Base-by-base conservation (phyloP, 2,329 filamentous ascomycete genomes). In the Alternaria sp. region DNA sequence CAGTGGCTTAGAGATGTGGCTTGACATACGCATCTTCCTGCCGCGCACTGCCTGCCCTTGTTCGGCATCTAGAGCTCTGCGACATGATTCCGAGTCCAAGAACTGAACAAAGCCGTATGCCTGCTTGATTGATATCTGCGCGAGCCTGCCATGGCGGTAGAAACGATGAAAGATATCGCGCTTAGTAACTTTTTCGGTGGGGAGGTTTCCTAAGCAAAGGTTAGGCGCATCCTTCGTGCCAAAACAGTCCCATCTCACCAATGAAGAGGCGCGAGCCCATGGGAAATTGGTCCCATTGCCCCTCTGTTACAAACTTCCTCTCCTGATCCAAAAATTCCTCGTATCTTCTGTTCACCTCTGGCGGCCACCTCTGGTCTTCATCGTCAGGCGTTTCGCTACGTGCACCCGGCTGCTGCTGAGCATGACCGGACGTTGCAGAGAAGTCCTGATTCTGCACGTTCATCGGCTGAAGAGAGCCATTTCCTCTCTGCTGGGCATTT, bases 21-120 rank as follows among this genome's bases (percentile, higher is more conserved):
- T 51, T 8, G 14, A 81, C 93, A 86, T 82, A 97, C 94, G 93
- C 74, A 98, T 96, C 76, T 93, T 93, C 65, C 93, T 89, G n/a
- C 93, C 94, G 72, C 91, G 87, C 36, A 98, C 87, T 63, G 92
- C 86, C 39, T 87, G 85, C 9, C 91, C 92, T 77, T 98, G 92
- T 61, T 97, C 88, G 34, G 84, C 84, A 34, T 90, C 83, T 68
- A 98, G 84, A 4, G 94, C 94, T 44, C 84, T 83, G 56, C 85
- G 83, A 64, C 93, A 96, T 71, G 94, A 89, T 2, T 85, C 83
- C 4, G 88, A 81, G 29, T 92, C 89, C 65, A 97, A 85, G 66
- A 96, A 99, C 75, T 98, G 95, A 34, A 98, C 93, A 74, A 98
- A 99, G 1, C 95, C 95, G 78, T 97, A 98, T 1, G 93, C 93